These are phyloP conservation scores for Beta macrorhiza DNA, from an alignment of 179 eudicot genomes.

Conservation along the genomic window DNA sequence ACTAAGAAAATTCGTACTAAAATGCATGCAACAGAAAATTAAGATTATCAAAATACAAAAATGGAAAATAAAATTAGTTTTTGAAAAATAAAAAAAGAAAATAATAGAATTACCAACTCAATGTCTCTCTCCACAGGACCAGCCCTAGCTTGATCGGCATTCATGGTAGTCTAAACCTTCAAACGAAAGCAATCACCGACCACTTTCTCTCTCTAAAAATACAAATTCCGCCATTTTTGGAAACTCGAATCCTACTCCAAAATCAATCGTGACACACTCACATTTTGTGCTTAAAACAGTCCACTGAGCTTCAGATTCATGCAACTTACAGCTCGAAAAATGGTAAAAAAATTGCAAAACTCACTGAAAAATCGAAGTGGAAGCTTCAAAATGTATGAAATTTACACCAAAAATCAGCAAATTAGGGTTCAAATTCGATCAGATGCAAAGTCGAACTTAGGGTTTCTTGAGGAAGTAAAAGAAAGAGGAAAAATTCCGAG, in stretches of 20 bases:
- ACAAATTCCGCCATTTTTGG: constrained; percentile 14
- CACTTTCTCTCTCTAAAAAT: constrained; percentile 17
- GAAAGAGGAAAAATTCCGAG: background rate
- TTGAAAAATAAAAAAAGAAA: background rate
- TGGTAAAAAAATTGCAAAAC: background rate
- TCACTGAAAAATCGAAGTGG: background rate
- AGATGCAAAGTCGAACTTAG: constrained; percentile 14
- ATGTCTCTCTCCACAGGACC: constrained; percentile 38
- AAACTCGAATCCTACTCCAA: background rate
- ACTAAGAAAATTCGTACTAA: constrained; percentile 6
- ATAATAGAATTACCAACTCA: constrained; percentile 33
- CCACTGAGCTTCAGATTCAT: constrained; percentile 21
- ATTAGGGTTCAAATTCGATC: constrained; percentile 23
- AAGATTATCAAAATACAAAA: background rate
- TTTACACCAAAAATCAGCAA: background rate
- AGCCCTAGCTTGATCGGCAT: constrained; percentile 33
- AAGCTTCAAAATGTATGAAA: background rate
- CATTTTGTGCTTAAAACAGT: constrained; percentile 7
- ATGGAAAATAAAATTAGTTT: background rate
- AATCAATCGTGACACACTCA: constrained; percentile 7
- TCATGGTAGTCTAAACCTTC: constrained; percentile 23
- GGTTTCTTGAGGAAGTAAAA: constrained; percentile 13
- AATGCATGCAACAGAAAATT: constrained; percentile 12
- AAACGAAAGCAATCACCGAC: constrained; percentile 22
- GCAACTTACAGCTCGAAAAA: constrained; percentile 5